Evolutionary conservation across 371 early-diverging fungal genomes (phyloP).

Genomic region (Circinella minor): DNA sequence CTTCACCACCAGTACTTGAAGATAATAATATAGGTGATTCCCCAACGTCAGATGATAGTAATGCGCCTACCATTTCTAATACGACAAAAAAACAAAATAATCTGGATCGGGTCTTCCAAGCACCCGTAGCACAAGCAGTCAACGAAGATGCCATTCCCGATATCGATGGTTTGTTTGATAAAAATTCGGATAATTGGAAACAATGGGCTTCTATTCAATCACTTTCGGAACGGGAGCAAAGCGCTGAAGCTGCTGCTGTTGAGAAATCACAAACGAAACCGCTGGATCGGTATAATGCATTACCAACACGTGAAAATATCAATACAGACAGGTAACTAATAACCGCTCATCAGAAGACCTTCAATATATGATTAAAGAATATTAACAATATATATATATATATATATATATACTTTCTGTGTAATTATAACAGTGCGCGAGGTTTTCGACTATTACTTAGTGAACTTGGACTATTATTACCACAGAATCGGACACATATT

Average conservation of each 20-base stretch:
- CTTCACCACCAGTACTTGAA: constrained; percentile 18
- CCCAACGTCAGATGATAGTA: constrained; percentile 9
- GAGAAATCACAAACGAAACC: background rate
- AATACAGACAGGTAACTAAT: constrained; percentile 29
- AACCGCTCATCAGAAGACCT: too few species aligned
- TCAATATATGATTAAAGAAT: too few species aligned
- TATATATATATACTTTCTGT: background rate
- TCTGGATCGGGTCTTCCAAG: background rate
- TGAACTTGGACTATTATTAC: constrained; percentile 66
- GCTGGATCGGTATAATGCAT: constrained; percentile 13
- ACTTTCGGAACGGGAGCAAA: constrained; percentile 36
- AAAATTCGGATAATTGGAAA: constrained; percentile 36
- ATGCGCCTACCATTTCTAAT: background rate
- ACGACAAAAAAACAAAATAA: background rate
- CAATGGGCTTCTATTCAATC: constrained; percentile 37
- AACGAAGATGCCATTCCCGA: constrained; percentile 45
- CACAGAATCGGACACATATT: constrained; percentile 61
- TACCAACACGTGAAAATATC: constrained; percentile 24
- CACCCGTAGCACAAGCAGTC: constrained; percentile 23
- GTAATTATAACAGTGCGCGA: constrained; percentile 33
- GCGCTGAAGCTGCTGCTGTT: constrained; percentile 20
- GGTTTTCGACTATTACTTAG: constrained; percentile 69
- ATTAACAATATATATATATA: background rate
- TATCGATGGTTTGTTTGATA: constrained; percentile 42
- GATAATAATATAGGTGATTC: background rate